A percentile compares a stretch with the other conserved stretches of the same genome.
Evolutionary conservation across 192 early-diverging fungal species (phyloP).

Genomic region (Coemansia sp.): DNA sequence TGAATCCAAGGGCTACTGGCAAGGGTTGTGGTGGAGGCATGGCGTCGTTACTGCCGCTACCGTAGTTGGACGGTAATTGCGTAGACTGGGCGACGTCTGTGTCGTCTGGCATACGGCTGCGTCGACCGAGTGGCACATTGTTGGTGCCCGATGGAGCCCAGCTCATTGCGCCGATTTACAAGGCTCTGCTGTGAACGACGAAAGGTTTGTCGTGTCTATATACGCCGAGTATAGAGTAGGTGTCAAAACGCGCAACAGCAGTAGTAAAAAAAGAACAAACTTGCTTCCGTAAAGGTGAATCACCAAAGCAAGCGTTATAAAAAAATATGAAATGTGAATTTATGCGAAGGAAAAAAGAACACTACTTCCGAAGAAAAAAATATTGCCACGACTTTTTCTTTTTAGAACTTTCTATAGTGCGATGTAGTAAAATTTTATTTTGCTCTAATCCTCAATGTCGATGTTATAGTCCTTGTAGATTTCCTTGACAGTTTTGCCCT

Average conservation of each 20-base stretch:
- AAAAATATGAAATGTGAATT: neutral
- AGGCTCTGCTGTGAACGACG: neutral
- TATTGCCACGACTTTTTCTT: neutral
- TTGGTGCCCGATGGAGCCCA: conserved; percentile 57
- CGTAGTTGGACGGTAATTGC: conserved; percentile 1
- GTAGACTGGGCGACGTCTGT: neutral
- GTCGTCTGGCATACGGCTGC: conserved; percentile 18
- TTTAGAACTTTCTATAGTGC: neutral
- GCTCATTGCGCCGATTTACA: conserved; percentile 22
- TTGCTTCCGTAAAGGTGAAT: neutral
- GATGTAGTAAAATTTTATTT: neutral
- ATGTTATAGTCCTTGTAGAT: conserved; percentile 41
- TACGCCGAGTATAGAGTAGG: neutral
- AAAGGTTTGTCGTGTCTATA: neutral
- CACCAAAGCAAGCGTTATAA: neutral
- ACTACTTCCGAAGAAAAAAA: neutral
- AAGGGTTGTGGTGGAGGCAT: neutral
- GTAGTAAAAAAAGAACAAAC: neutral
- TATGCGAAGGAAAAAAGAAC: neutral
- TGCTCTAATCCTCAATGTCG: conserved; percentile 16
- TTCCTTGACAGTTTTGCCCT: conserved; percentile 51
- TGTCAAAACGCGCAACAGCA: neutral
- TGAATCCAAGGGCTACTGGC: conserved; percentile 7
- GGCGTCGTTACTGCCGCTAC: neutral
- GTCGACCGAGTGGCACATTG: conserved; percentile 51